Evolutionary conservation across 2,329 filamentous ascomycete genomes (phyloP).

Genomic region (Fusarium coffeatum): DNA sequence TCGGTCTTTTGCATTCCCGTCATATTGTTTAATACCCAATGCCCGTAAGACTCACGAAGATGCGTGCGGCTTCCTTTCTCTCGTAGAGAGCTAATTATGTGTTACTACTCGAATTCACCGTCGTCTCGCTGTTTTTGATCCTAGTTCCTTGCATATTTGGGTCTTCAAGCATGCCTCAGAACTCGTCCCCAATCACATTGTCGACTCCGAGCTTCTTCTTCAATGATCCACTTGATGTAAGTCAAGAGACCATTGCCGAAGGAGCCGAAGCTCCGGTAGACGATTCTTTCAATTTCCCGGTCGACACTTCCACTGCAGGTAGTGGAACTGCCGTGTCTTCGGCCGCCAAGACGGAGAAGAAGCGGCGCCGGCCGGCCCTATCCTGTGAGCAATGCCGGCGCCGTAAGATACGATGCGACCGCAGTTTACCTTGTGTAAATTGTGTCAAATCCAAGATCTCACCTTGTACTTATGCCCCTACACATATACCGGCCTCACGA

Average conservation of each 20-base stretch:
- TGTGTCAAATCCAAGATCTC: slow-evolving; percentile 67
- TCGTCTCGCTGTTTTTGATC: slow-evolving; percentile 12
- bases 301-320: background rate
- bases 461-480: slow-evolving; percentile 64
- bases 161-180: slow-evolving; percentile 9
- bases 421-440: slow-evolving; percentile 67
- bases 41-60: background rate
- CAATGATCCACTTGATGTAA: slow-evolving; percentile 20
- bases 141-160: background rate
- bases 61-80: slow-evolving; percentile 1
- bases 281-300: slow-evolving; percentile 3
- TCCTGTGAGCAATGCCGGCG: slow-evolving; percentile 69
- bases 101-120: slow-evolving; percentile 19
- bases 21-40: background rate
- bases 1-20: slow-evolving; percentile 30
- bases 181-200: slow-evolving; percentile 21
- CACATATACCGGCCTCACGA: slow-evolving; percentile 49
- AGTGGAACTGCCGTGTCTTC: slow-evolving; percentile 21
- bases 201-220: slow-evolving; percentile 35
- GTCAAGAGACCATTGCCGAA: slow-evolving; percentile 2
- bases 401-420: slow-evolving; percentile 72
- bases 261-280: background rate
- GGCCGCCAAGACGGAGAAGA: slow-evolving; percentile 48
- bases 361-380: slow-evolving; percentile 55
- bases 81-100: background rate